A percentile compares a stretch with the other conserved stretches of the same genome.
phyloP scores from a whole-genome alignment of 2,329 filamentous ascomycete species.

The Hypoxylon sp. region DNA sequence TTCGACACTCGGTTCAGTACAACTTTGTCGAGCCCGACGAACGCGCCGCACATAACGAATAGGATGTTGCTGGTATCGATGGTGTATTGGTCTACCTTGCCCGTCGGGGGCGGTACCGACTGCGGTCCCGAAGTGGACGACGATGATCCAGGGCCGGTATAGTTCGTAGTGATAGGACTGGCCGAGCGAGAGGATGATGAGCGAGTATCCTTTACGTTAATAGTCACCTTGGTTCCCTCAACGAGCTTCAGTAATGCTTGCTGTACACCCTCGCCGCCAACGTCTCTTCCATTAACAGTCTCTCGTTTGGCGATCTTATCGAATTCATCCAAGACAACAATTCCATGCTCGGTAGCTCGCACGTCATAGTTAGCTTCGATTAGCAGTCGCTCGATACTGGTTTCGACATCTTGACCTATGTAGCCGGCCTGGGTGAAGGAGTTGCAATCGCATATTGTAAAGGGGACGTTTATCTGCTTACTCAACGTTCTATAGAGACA shows the following conservation, averaged over 20 bases:
- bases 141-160: conserved; percentile 59
- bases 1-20: conserved; percentile 89
- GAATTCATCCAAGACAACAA: conserved; percentile 95
- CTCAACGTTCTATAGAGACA: conserved; percentile 78
- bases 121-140: conserved; percentile 58
- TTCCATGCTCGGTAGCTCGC: conserved; percentile 85
- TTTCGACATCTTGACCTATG: conserved; percentile 97
- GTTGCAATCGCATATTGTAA: conserved; percentile 95
- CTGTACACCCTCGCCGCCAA: conserved; percentile 95
- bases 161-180: conserved; percentile 65
- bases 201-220: conserved; percentile 85
- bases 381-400: conserved; percentile 89
- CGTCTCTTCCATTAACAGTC: conserved; percentile 89
- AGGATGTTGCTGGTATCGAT: conserved; percentile 96
- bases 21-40: conserved; percentile 89
- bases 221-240: conserved; percentile 91
- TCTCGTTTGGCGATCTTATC: conserved; percentile 96
- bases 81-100: conserved; percentile 73
- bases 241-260: conserved; percentile 96
- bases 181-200: conserved; percentile 61
- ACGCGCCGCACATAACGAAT: conserved; percentile 96
- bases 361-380: conserved; percentile 92
- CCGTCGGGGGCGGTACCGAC: conserved; percentile 56
- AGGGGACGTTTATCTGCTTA: conserved; percentile 92
- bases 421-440: conserved; percentile 97